Evolutionary conservation across 2,329 filamentous ascomycete genomes (phyloP), one percentile per base, ranked within the genome.

Genomic region (Chaetomiaceae sp.): DNA sequence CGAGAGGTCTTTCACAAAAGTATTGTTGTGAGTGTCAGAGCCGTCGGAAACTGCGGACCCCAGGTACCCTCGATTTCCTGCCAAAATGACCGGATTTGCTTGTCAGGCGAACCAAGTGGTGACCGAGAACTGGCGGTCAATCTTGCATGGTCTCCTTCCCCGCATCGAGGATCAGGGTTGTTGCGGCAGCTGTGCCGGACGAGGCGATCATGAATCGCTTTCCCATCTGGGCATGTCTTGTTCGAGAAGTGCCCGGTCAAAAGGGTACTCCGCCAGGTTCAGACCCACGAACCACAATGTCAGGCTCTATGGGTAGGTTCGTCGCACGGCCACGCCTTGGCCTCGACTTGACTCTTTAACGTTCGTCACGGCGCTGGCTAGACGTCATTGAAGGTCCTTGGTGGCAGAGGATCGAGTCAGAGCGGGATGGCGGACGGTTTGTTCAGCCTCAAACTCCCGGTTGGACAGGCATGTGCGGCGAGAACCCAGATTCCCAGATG

Each of bases 161-260:
- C 61, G 59, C 58, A 59, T 51, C 55, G 47, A 59, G 59, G 59
- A 62, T 58, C 62, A 60, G 57, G 59, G 58, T 54, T 55, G 27
- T 49, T 56, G 49, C 42, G 49, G 57, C 39, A 54, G 44, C 30
- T 53, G 33, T 46, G 38, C 37, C 45, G 54, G 50, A 13, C 50
- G 54, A 56, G 58, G 44, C 54, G 56, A 61, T 59, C 56, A 54
- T 58, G 56, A 57, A 59, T 61, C 55, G 57, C 39, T 46, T 51
- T 55, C 50, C 53, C 39, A 48, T 54, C 52, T 40, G 35, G 35
- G 14, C 19, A 16, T 25, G 35, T 37, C 19, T 25, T 20, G 16
- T 14, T 37, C 31, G 44, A 47, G 13, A 47, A 47, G 20, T 35
- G 14, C 25, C 37, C 20, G 27, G 45, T 23, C 27, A 7, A 3